phyloP scores from a whole-genome alignment of 2,329 filamentous ascomycete species.

The Neopestalotiopsis sp. region DNA sequence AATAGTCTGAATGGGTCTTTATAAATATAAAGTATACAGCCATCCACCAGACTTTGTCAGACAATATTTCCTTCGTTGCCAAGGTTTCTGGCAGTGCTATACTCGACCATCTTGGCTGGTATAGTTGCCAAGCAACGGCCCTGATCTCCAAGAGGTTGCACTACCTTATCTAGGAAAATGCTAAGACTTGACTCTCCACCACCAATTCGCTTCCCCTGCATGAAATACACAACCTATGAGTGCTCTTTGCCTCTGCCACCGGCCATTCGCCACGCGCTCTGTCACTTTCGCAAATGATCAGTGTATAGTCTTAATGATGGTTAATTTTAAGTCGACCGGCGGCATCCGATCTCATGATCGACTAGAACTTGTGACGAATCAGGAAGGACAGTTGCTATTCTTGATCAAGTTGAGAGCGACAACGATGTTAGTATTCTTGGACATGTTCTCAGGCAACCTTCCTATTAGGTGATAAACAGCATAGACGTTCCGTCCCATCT shows the following conservation, averaged over 20 bases:
- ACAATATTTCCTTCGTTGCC: background rate
- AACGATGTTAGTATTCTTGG: slow-evolving; percentile 3
- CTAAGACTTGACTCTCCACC: slow-evolving; percentile 16
- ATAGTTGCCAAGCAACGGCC: slow-evolving; percentile 12
- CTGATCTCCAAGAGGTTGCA: background rate
- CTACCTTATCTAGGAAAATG: slow-evolving; percentile 15
- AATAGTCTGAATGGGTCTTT: background rate
- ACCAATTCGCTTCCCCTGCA: slow-evolving; percentile 11
- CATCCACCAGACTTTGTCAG: too few relatives aligned
- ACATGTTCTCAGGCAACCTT: slow-evolving; percentile 6
- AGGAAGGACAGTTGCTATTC: slow-evolving; percentile 15
- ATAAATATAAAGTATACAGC: background rate
- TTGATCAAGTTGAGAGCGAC: background rate
- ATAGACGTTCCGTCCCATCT: background rate
- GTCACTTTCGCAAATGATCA: background rate
- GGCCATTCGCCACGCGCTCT: slow-evolving; percentile 6
- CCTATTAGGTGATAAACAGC: slow-evolving; percentile 1
- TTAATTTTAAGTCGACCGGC: background rate
- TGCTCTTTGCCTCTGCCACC: background rate
- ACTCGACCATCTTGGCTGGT: background rate
- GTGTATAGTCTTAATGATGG: background rate
- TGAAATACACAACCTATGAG: background rate
- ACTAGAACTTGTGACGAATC: background rate
- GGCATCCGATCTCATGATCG: slow-evolving; percentile 3
- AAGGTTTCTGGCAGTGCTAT: background rate